Conservation (phyloP, 108 stramenopile species). For the Stephanodiscus minutulus region DNA sequence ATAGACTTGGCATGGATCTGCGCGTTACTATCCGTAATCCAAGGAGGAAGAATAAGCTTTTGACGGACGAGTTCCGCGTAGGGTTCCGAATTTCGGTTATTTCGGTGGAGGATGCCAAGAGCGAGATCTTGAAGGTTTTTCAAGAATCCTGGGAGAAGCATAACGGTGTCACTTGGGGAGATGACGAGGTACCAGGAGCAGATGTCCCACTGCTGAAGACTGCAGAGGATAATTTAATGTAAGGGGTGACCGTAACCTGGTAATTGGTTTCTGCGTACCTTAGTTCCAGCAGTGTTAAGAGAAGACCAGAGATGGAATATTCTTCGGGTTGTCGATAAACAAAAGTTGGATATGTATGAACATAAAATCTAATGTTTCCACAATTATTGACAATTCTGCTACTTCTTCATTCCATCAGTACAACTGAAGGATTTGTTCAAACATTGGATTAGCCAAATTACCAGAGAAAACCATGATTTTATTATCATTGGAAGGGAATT, state of each 20-base stretch:
- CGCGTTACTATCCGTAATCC: slow-evolving; percentile 84
- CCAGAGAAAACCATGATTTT: too few relatives aligned
- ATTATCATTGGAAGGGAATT: too few relatives aligned
- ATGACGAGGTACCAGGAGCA: slow-evolving; percentile 67
- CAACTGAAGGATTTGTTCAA: background rate
- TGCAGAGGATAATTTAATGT: slow-evolving; percentile 85
- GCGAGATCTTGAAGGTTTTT: slow-evolving; percentile 94
- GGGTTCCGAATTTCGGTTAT: slow-evolving; percentile 92
- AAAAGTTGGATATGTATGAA: background rate
- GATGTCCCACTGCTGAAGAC: slow-evolving; percentile 81
- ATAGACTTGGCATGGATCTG: slow-evolving; percentile 95
- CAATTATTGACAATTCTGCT: background rate
- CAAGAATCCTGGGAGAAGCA: slow-evolving; percentile 98
- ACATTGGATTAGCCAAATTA: background rate
- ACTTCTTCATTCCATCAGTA: background rate
- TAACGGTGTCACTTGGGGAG: slow-evolving; percentile 75
- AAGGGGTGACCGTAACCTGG: slow-evolving; percentile 17
- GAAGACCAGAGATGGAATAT: too few relatives aligned
- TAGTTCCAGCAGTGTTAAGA: background rate
- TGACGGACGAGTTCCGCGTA: slow-evolving; percentile 95
- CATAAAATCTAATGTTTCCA: background rate
- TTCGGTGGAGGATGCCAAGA: slow-evolving; percentile 96
- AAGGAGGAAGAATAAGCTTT: slow-evolving; percentile 76
- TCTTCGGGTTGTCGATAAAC: background rate
- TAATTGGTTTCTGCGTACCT: background rate